Evolutionary conservation across 306 rosid genomes (phyloP).

Genomic region (Hippophae rhamnoides): DNA sequence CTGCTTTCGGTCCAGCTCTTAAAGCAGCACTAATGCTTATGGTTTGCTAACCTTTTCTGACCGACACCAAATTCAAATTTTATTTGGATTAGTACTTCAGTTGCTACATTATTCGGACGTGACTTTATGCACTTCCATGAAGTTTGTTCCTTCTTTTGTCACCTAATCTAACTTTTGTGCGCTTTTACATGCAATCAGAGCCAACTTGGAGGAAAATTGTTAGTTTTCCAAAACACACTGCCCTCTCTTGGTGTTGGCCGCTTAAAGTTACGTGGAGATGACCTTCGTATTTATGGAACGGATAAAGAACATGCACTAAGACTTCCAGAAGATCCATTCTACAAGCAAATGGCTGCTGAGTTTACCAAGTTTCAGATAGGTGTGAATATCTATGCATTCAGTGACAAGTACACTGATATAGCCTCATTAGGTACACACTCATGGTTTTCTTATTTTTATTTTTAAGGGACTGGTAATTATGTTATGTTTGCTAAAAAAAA

Average conservation of each 20-base stretch:
- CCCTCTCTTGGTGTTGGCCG: constrained; percentile 98
- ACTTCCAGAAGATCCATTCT: constrained; percentile 92
- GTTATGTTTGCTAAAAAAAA: neutral
- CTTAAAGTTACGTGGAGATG: constrained; percentile 93
- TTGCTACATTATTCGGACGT: constrained; percentile 2
- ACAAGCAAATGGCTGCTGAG: constrained; percentile 99
- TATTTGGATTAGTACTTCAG: constrained; percentile 2
- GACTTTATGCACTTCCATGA: too few relatives aligned
- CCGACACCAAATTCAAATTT: constrained; percentile 6
- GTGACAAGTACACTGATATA: constrained; percentile 97
- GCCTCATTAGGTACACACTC: constrained; percentile 71
- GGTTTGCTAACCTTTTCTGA: constrained; percentile 37
- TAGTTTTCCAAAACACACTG: constrained; percentile 86
- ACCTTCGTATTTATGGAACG: constrained; percentile 83
- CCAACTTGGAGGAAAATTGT: constrained; percentile 91
- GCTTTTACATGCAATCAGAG: constrained; percentile 41
- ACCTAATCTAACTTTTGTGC: constrained; percentile 1
- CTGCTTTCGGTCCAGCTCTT: constrained; percentile 97
- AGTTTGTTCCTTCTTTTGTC: neutral
- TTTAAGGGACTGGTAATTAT: constrained; percentile 13
- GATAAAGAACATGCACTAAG: constrained; percentile 83
- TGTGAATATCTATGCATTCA: constrained; percentile 70
- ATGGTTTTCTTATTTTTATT: constrained; percentile 9
- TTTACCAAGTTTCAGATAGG: constrained; percentile 89
- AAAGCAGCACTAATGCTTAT: constrained; percentile 90